Evolutionary conservation across 2,329 filamentous ascomycete genomes (phyloP).

Genomic region (Phaeosphaeriaceae sp.): DNA sequence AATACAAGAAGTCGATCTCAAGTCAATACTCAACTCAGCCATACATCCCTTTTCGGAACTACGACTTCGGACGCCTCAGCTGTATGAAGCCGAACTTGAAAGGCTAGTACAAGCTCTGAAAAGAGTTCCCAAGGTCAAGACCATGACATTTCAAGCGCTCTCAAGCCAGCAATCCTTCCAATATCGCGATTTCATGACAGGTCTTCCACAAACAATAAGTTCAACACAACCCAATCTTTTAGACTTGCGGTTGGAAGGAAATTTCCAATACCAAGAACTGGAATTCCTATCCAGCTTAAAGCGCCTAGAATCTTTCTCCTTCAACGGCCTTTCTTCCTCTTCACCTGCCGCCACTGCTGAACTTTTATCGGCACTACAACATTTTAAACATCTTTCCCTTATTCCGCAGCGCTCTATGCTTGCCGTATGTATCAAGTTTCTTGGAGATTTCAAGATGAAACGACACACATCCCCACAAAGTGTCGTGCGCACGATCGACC

Average conservation of each 20-base stretch:
- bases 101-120: conserved; percentile 19
- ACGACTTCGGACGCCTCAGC: conserved; percentile 28
- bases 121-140: conserved; percentile 26
- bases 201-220: conserved; percentile 22
- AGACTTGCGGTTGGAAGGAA: conserved; percentile 31
- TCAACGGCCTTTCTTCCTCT: conserved; percentile 34
- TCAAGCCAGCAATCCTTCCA: conserved; percentile 28
- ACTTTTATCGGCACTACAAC: conserved; percentile 25
- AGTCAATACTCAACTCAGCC: conserved; percentile 18
- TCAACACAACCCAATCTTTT: conserved; percentile 21
- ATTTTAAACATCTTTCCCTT: conserved; percentile 29
- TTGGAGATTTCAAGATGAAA: conserved; percentile 19
- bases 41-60: neutral
- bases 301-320: conserved; percentile 28
- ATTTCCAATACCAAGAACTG: conserved; percentile 31
- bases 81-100: conserved; percentile 33
- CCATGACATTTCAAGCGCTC: conserved; percentile 25
- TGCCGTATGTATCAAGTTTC: conserved; percentile 9
- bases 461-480: conserved; percentile 21
- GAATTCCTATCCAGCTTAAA: conserved; percentile 21
- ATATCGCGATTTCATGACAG: conserved; percentile 32
- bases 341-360: conserved; percentile 21
- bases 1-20: conserved; percentile 40
- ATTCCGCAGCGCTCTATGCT: conserved; percentile 25
- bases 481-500: conserved; percentile 19